Base-by-base conservation (phyloP, 768 basidiomycete species). In the Agrocybe praecox region DNA sequence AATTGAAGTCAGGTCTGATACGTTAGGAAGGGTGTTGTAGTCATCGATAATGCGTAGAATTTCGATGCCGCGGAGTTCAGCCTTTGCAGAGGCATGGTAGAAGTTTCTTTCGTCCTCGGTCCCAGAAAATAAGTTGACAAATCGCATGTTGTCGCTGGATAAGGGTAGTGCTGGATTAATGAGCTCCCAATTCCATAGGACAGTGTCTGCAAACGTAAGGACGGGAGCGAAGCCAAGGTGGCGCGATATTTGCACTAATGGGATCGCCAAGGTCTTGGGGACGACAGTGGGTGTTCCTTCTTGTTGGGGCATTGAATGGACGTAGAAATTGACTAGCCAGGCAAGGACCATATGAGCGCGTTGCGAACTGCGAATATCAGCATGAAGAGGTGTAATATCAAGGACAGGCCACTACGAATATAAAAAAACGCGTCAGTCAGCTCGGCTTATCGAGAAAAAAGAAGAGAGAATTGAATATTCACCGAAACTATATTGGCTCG, bases 171-270 rank as follows among this genome's bases (percentile, higher is more conserved):
- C 69, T 21, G 87, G 77, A 65, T 89, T 76, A 53, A 82, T 68
- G 43, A 84, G 76, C 34, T 85, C 84, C 80, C 84, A 89, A 68
- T 98, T 97, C 93, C 94, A 99, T 1, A 98, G 81, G 14, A 99
- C 96, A 17, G 92, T 94, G 69, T 97, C 96, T 23, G 96, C 92
- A 68, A 94, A 99, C 0, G 96, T 99, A 61, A 98, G 78, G 59
- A 99, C 85, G 4, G 96, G 96, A 6, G 96, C 94, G n/a, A 96
- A 87, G 50, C 85, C 86, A 42, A 99, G 81, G 50, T 81, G 72
- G 10, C 80, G 80, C 14, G 94, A 96, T 46, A 96, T 85, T 17
- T 80, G 66, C 24, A 92, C 81, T 24, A 97, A 79, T 0, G 96
- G 96, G 21, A 91, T 71, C 1, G 92, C 82, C 40, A 99, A 76